Evolutionary conservation across 192 early-diverging fungal genomes (phyloP).

Genomic region (Podila verticillata): DNA sequence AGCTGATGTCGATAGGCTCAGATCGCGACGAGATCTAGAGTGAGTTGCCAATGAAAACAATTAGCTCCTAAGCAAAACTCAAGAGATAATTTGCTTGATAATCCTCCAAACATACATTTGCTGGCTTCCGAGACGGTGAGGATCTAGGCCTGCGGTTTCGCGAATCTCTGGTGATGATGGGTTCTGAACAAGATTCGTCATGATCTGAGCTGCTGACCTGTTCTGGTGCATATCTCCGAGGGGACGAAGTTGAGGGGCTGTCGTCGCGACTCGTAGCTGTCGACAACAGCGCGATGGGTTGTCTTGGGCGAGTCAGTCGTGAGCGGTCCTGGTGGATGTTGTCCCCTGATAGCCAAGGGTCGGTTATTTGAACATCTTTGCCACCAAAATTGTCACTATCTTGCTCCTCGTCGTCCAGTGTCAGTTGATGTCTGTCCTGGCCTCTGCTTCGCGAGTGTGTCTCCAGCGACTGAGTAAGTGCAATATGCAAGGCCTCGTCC

Average conservation of each 20-base stretch:
- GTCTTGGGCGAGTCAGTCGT: background rate
- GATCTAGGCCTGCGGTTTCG: background rate
- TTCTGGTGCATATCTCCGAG: background rate
- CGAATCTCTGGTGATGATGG: background rate
- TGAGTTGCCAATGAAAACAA: too few relatives aligned
- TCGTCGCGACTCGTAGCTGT: background rate
- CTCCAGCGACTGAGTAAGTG: background rate
- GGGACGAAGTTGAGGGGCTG: background rate
- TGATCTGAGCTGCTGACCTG: background rate
- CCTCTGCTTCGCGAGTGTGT: background rate
- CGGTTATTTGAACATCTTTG: conserved; percentile 30
- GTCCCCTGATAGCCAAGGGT: conserved; percentile 34
- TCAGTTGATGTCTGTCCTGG: background rate
- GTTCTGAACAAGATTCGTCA: background rate
- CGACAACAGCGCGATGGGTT: background rate
- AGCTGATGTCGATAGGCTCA: background rate
- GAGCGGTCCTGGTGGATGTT: background rate
- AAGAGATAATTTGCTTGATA: too few relatives aligned
- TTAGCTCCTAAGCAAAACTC: too few relatives aligned
- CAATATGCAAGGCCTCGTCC: background rate
- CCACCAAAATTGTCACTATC: conserved; percentile 25
- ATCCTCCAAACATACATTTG: background rate
- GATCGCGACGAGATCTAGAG: background rate
- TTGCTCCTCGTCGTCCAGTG: background rate
- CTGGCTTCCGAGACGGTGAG: background rate